Percentiles rank a stretch among this genome's conserved stretches.
Evolutionary conservation across 2,329 filamentous ascomycete genomes (phyloP).

Genomic region (Rhynchosporium secalis): DNA sequence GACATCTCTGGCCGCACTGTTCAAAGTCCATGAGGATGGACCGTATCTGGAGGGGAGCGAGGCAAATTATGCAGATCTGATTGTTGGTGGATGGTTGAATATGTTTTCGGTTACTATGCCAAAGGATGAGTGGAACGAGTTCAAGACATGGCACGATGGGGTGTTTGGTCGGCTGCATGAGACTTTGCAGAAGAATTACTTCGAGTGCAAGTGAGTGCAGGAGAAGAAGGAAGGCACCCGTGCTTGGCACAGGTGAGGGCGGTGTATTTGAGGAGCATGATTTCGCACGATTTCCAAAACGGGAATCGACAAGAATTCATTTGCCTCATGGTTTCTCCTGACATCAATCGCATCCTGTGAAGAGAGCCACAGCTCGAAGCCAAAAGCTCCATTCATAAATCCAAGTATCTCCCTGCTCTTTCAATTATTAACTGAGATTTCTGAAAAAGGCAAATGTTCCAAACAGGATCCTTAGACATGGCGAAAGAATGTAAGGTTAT

Average conservation of each 20-base stretch:
- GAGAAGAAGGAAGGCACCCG: not conserved
- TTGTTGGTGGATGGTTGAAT: slow-evolving; percentile 45
- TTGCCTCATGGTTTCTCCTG: no score
- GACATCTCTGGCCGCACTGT: slow-evolving; percentile 40
- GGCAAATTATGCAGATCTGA: slow-evolving; percentile 46
- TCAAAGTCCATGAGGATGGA: slow-evolving; percentile 39
- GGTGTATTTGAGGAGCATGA: no score
- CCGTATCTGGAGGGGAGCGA: slow-evolving; percentile 30
- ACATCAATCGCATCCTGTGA: no score
- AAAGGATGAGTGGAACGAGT: slow-evolving; percentile 18
- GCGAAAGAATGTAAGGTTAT: no score
- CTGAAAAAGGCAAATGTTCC: not conserved
- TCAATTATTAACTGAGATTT: no score
- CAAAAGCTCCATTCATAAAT: no score
- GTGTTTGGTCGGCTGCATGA: slow-evolving; percentile 21
- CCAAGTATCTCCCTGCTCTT: no score
- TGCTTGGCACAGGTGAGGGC: no score
- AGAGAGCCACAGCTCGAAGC: no score
- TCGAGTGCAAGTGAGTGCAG: slow-evolving; percentile 4
- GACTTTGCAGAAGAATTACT: slow-evolving; percentile 20
- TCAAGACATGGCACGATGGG: slow-evolving; percentile 22
- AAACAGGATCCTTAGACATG: no score
- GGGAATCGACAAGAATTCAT: no score
- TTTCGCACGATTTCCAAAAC: no score
- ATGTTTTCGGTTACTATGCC: slow-evolving; percentile 32